phyloP scores from a whole-genome alignment of 352 stramenopile genomes.

The Phytophthora podocarpi region DNA sequence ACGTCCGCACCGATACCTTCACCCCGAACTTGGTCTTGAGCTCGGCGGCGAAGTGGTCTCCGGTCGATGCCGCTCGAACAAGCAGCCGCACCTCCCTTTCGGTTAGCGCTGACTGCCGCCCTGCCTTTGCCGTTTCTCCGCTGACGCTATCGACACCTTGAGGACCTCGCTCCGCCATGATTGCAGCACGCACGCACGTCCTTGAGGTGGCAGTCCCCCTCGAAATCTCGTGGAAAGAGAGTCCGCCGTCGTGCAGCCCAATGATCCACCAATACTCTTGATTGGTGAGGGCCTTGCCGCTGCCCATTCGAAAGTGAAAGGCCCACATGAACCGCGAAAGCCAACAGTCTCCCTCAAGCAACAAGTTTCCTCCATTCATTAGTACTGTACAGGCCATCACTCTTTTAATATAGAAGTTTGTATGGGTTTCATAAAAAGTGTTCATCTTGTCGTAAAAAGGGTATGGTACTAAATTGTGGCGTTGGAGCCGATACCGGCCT shows the following conservation, averaged over 20 bases:
- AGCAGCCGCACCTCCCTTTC: neutral
- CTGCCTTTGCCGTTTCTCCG: no score
- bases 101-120: no score
- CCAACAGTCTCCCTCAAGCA: no score
- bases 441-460: no score
- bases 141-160: neutral
- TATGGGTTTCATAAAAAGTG: no score
- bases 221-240: neutral
- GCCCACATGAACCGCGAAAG: no score
- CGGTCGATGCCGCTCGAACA: neutral
- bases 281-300: neutral
- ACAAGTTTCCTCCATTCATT: no score
- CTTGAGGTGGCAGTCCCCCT: neutral
- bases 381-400: no score
- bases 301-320: neutral
- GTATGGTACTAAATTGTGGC: no score
- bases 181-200: neutral
- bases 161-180: neutral
- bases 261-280: neutral
- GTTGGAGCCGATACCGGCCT: no score
- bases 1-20: neutral
- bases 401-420: no score
- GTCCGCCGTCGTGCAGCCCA: neutral
- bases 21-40: neutral
- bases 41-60: neutral